phyloP scores from a whole-genome alignment of 768 basidiomycete genomes.

The Boletellus emodensis region DNA sequence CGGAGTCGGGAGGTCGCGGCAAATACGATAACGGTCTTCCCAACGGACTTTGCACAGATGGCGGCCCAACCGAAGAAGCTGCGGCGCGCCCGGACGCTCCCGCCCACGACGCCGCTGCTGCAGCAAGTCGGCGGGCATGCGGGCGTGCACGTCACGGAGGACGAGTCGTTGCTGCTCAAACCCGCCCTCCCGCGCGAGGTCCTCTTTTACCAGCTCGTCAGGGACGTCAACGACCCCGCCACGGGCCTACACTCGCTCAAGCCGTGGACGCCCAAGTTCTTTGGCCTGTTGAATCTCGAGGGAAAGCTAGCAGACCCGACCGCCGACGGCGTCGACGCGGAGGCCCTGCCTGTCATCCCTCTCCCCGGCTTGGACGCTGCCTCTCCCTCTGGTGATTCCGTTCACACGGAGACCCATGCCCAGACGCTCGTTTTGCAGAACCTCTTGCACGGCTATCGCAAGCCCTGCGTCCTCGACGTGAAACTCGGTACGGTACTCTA shows the following conservation, averaged over 20 bases:
- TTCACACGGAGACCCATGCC: slow-evolving; percentile 9
- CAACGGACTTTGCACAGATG: too few species aligned
- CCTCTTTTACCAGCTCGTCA: slow-evolving; percentile 62
- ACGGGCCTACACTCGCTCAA: slow-evolving; percentile 32
- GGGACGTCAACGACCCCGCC: slow-evolving; percentile 28
- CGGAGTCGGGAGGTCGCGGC: too few species aligned
- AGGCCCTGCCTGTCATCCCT: slow-evolving; percentile 19
- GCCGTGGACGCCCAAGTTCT: slow-evolving; percentile 68
- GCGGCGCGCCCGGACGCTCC: slow-evolving; percentile 17
- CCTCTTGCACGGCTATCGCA: slow-evolving; percentile 62
- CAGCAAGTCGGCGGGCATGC: slow-evolving; percentile 81
- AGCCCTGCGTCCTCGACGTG: slow-evolving; percentile 86
- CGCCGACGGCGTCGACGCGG: slow-evolving; percentile 5
- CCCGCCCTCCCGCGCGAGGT: slow-evolving; percentile 61
- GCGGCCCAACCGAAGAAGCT: slow-evolving; percentile 6
- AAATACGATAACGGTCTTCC: too few species aligned
- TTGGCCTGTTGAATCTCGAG: slow-evolving; percentile 76
- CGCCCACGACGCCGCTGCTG: slow-evolving; percentile 34
- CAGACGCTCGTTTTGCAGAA: slow-evolving; percentile 88
- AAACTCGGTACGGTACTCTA: slow-evolving; percentile 93
- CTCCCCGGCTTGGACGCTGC: slow-evolving; percentile 43
- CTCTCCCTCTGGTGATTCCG: slow-evolving; percentile 14
- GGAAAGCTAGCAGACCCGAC: slow-evolving; percentile 30
- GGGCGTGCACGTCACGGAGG: slow-evolving; percentile 66
- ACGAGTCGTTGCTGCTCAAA: slow-evolving; percentile 80